Conservation (phyloP, 345 rosid species). For the Angophora floribunda region DNA sequence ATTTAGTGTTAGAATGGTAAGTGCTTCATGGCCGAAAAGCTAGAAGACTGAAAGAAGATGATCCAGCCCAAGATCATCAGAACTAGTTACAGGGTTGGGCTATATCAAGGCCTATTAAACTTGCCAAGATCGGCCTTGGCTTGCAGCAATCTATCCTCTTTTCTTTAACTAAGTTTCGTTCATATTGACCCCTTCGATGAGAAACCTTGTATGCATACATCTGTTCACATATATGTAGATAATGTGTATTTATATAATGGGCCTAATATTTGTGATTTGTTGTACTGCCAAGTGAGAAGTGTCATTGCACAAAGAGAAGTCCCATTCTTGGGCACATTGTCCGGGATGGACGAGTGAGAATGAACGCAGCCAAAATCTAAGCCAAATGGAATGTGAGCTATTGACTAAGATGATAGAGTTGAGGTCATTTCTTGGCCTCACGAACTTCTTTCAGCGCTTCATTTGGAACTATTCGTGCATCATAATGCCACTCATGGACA, state of each 20-base stretch:
- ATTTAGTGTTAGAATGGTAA: not conserved
- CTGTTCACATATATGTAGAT: not conserved
- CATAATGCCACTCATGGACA: no score
- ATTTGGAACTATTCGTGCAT: no score
- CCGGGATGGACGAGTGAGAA: no score
- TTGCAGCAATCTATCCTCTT: not conserved
- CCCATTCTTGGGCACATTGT: no score
- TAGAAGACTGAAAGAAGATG: not conserved
- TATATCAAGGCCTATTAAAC: not conserved
- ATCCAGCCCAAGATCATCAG: not conserved
- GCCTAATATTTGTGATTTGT: not conserved
- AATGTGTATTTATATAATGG: not conserved
- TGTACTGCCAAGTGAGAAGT: not conserved
- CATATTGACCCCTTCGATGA: not conserved
- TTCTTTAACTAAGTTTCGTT: not conserved
- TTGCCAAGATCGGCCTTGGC: not conserved
- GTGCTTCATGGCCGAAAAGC: not conserved
- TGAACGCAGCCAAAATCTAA: no score
- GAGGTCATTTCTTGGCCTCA: no score
- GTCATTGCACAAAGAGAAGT: no score
- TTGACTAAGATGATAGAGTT: no score
- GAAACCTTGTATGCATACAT: not conserved
- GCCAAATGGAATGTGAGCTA: no score
- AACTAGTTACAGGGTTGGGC: not conserved
- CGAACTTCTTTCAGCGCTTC: no score